phyloP scores from a whole-genome alignment of 306 rosid species.

The Sechiopsis laciniata region DNA sequence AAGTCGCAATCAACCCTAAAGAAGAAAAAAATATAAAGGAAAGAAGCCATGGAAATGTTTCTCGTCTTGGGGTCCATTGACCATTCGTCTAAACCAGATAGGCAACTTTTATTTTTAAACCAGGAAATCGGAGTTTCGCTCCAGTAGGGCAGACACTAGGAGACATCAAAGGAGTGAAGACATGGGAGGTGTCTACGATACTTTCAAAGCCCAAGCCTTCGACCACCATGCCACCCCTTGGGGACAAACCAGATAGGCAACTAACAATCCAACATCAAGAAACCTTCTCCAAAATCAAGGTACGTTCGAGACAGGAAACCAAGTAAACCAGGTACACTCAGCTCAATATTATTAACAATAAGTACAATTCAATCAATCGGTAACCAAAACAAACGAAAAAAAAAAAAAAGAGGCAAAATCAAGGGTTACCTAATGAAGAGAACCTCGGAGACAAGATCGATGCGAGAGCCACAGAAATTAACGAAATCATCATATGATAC shows the following conservation, averaged over 20 bases:
- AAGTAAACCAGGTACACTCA: neutral
- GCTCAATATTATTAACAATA: neutral
- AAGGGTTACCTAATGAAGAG: constrained; percentile 66
- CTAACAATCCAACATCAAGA: neutral
- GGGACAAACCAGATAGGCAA: too few relatives aligned
- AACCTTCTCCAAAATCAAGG: constrained; percentile 3
- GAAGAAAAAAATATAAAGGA: neutral
- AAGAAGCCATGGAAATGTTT: neutral
- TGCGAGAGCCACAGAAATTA: constrained; percentile 55
- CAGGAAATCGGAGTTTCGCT: too few relatives aligned
- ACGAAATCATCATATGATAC: constrained; percentile 69
- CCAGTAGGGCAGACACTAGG: too few relatives aligned
- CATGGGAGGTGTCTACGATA: too few relatives aligned
- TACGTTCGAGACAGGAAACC: neutral
- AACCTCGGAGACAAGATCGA: constrained; percentile 49
- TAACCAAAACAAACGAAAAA: neutral
- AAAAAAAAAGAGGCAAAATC: too few relatives aligned
- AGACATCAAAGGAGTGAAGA: too few relatives aligned
- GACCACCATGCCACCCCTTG: too few relatives aligned
- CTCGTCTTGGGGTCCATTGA: neutral
- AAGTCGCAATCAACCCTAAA: neutral
- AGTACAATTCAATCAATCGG: neutral
- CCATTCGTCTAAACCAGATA: neutral
- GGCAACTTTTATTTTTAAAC: neutral
- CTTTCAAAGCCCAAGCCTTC: too few relatives aligned